Evolutionary conservation across 2,329 filamentous ascomycete genomes (phyloP).

Genomic region (Aspergillus transmontanensis): DNA sequence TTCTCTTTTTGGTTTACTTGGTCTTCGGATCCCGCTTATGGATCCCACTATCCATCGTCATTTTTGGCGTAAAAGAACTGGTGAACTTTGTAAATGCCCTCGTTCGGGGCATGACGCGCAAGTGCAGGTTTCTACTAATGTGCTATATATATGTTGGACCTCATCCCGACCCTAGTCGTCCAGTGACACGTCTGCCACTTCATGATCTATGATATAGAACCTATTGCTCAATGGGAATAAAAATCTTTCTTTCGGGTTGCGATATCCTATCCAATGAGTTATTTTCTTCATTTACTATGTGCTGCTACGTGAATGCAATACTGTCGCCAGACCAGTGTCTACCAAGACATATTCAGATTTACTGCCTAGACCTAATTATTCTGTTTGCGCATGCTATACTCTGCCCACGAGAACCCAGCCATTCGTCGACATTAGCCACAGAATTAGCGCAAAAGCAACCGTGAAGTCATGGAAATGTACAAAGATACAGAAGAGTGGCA

Average conservation of each 20-base stretch:
- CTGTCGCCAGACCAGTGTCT: neutral
- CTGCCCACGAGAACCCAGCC: neutral
- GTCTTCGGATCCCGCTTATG: neutral
- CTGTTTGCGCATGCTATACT: neutral
- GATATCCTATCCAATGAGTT: neutral
- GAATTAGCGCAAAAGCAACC: slow-evolving; percentile 24
- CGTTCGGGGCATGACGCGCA: neutral
- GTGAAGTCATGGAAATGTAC: slow-evolving; percentile 34
- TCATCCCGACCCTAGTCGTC: neutral
- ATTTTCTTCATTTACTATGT: neutral
- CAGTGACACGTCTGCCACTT: too few species aligned
- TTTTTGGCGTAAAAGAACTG: neutral
- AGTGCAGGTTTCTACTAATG: neutral
- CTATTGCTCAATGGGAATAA: too few species aligned
- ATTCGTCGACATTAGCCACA: slow-evolving; percentile 11
- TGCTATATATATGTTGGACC: too few species aligned
- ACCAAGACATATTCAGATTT: slow-evolving; percentile 1
- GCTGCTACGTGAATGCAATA: neutral
- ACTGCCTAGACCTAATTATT: neutral
- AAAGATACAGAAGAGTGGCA: slow-evolving; percentile 24
- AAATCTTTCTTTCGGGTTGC: too few species aligned
- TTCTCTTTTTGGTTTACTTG: neutral
- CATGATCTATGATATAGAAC: too few species aligned
- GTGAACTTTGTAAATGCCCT: neutral
- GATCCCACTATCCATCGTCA: neutral